Percentiles rank a stretch among this genome's conserved stretches.
Conservation (phyloP, 192 early-diverging fungal species). For the Coemansia sp. region DNA sequence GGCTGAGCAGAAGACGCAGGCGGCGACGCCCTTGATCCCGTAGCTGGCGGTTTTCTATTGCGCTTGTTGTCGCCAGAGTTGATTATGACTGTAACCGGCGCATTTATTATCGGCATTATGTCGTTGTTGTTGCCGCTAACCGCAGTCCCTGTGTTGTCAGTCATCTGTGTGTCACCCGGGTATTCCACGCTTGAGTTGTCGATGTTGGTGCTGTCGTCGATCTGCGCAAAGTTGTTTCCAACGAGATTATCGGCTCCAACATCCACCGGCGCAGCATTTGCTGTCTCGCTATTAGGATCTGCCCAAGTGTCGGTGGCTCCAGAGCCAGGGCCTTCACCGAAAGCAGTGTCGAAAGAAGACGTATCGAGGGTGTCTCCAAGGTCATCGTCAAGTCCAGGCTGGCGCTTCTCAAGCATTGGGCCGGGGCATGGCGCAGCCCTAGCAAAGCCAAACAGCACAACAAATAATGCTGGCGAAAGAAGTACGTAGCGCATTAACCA, state of each 20-base stretch:
- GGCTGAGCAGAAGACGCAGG: not conserved
- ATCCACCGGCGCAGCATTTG: conserved; percentile 6
- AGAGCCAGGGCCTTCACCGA: not conserved
- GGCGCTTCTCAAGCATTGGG: not conserved
- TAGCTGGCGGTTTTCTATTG: not conserved
- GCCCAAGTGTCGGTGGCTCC: not conserved
- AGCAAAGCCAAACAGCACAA: conserved; percentile 3
- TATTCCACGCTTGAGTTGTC: conserved; percentile 28
- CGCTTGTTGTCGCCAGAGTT: conserved; percentile 14
- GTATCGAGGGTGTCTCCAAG: not conserved
- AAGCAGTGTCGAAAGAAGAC: not conserved
- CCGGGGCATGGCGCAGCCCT: not conserved
- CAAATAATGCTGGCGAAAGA: not conserved
- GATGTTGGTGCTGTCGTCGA: conserved; percentile 40
- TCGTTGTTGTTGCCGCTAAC: conserved; percentile 51
- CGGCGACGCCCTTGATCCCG: not conserved
- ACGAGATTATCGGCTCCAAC: conserved; percentile 22
- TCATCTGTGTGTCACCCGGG: conserved; percentile 38
- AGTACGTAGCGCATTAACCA: not conserved
- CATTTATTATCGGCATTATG: conserved; percentile 52
- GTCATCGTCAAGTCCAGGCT: not conserved
- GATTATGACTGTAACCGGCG: conserved; percentile 49
- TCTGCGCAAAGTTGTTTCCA: conserved; percentile 37
- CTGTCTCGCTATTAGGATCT: not conserved
- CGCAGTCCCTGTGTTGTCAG: conserved; percentile 44